Evolutionary conservation across 163 green algal genomes (phyloP).

Genomic region (Scenedesmus sp.): DNA sequence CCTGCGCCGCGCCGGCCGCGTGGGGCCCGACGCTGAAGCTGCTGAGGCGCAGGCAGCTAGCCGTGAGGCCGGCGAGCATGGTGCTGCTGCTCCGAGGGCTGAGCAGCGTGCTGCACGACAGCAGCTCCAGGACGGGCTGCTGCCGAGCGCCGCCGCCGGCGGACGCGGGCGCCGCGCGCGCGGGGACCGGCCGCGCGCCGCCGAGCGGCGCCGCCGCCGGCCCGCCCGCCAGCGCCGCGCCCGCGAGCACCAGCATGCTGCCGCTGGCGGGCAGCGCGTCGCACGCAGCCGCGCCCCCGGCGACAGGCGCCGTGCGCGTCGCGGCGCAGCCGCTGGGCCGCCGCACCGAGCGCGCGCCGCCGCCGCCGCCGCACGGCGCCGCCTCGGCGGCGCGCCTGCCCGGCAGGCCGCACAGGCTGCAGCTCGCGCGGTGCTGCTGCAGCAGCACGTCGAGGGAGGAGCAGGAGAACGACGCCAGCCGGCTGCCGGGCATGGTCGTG

Average conservation of each 20-base stretch:
- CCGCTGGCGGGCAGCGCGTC: no score
- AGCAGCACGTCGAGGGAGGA: background rate
- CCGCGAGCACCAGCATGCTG: no score
- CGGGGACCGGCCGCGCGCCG: background rate
- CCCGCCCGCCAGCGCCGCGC: no score
- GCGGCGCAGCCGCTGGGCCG: no score
- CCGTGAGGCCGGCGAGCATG: background rate
- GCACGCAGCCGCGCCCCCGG: no score
- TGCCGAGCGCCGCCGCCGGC: background rate
- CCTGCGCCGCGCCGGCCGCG: no score
- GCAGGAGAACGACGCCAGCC: no score
- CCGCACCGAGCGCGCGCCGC: no score
- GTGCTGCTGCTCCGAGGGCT: background rate
- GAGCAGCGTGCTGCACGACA: constrained; percentile 29
- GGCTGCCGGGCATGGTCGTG: background rate
- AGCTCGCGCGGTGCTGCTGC: background rate
- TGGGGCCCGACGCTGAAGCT: background rate
- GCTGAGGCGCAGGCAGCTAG: constrained; percentile 5
- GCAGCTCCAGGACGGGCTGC: constrained; percentile 20
- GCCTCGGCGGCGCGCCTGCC: no score
- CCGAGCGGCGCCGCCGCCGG: background rate
- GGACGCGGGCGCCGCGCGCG: background rate
- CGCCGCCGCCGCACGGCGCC: no score
- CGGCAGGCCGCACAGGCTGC: background rate
- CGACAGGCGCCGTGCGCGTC: no score